Conservation (phyloP, 306 rosid species). For the Ormosia semicastrata region DNA sequence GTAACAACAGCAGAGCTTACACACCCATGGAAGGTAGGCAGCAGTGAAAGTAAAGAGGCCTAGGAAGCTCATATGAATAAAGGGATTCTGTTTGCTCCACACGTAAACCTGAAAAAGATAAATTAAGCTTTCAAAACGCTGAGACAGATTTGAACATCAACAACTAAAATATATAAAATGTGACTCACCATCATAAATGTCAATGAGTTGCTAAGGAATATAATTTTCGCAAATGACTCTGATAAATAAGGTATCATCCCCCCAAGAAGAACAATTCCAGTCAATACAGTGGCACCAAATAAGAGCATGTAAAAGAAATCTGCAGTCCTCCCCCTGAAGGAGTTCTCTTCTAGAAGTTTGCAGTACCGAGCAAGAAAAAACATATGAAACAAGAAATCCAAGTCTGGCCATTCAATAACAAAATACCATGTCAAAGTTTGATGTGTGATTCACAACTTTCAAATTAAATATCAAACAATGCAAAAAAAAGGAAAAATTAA, state of each 20-base stretch:
- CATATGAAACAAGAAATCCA: constrained; percentile 99
- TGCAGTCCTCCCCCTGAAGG: constrained; percentile 93
- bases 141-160: background rate
- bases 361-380: constrained; percentile 98
- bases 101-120: constrained; percentile 73
- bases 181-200: constrained; percentile 91
- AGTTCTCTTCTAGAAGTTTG: constrained; percentile 98
- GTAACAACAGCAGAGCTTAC: constrained; percentile 32
- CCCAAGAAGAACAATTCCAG: constrained; percentile 89
- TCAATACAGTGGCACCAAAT: constrained; percentile 85
- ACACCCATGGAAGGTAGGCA: constrained; percentile 97
- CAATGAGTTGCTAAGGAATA: constrained; percentile 92
- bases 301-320: constrained; percentile 96
- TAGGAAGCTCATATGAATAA: constrained; percentile 92
- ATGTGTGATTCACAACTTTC: background rate
- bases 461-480: constrained; percentile 5
- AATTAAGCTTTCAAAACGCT: constrained; percentile 5
- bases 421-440: constrained; percentile 30
- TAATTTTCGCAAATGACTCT: constrained; percentile 80
- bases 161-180: background rate
- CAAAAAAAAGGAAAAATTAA: background rate
- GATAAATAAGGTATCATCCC: constrained; percentile 95
- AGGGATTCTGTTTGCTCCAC: constrained; percentile 99
- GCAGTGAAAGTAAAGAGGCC: constrained; percentile 96
- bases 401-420: constrained; percentile 56